Evolutionary conservation across 495 filamentous ascomycete species (phyloP).

Genomic region (Trichocladium uniseriatum): DNA sequence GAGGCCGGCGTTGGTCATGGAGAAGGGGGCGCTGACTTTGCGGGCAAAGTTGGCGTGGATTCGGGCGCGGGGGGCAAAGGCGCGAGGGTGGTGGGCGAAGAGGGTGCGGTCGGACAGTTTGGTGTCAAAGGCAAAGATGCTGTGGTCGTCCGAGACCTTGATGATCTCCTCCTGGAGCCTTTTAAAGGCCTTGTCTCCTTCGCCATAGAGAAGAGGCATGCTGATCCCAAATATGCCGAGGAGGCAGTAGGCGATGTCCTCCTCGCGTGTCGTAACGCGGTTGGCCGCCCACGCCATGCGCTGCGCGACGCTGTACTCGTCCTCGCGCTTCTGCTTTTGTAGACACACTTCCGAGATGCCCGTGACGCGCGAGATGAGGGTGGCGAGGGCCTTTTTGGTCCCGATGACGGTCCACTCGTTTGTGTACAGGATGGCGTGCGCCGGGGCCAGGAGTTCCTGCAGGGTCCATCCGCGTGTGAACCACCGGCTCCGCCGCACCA

Average conservation of each 20-base stretch:
- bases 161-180: conserved; percentile 26
- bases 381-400: not conserved
- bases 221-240: conserved; percentile 27
- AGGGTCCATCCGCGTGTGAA: conserved; percentile 32
- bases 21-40: conserved; percentile 15
- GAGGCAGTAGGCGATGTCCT: conserved; percentile 32
- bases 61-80: conserved; percentile 2
- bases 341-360: not conserved
- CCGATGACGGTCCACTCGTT: conserved; percentile 13
- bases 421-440: conserved; percentile 15
- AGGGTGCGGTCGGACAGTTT: conserved; percentile 7
- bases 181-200: conserved; percentile 23
- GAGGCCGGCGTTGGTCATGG: conserved; percentile 22
- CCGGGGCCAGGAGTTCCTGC: conserved; percentile 25
- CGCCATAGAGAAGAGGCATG: conserved; percentile 30
- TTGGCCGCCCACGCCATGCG: conserved; percentile 27
- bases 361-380: not conserved
- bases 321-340: not conserved
- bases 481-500: conserved; percentile 19
- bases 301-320: conserved; percentile 5
- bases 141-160: conserved; percentile 13
- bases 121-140: conserved; percentile 21
- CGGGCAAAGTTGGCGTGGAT: conserved; percentile 11
- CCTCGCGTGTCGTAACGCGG: conserved; percentile 21
- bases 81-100: conserved; percentile 17